phyloP scores from a whole-genome alignment of 2,329 filamentous ascomycete genomes.

The Phialocephala sp. region DNA sequence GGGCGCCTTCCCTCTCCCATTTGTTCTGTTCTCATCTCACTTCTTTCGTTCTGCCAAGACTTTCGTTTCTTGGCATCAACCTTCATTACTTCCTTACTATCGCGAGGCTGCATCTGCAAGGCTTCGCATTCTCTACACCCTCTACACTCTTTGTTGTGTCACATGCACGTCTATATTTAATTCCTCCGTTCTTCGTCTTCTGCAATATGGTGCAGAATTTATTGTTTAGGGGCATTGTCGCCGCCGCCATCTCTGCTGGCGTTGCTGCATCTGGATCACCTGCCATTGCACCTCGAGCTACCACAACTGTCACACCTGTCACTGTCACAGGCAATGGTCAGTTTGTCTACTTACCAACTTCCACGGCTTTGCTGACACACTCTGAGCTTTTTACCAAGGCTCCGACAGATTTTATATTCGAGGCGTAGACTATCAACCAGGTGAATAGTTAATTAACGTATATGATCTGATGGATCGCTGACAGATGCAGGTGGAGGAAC shows the following conservation, averaged over 20 bases:
- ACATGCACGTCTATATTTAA: neutral
- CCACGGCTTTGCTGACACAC: neutral
- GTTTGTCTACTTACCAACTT: neutral
- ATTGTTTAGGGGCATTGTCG: slow-evolving; percentile 3
- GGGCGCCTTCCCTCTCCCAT: neutral
- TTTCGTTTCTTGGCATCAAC: slow-evolving; percentile 21
- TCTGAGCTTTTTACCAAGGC: slow-evolving; percentile 32
- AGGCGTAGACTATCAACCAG: slow-evolving; percentile 65
- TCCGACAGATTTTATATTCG: slow-evolving; percentile 56
- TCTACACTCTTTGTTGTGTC: slow-evolving; percentile 12
- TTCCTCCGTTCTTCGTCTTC: neutral
- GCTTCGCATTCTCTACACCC: slow-evolving; percentile 14
- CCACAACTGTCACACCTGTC: slow-evolving; percentile 33
- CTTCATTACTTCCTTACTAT: slow-evolving; percentile 15
- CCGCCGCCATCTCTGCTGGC: slow-evolving; percentile 9
- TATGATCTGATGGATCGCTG: neutral
- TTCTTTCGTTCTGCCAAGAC: slow-evolving; percentile 18
- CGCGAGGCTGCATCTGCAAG: slow-evolving; percentile 15
- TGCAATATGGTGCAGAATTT: slow-evolving; percentile 22
- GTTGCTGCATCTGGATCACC: slow-evolving; percentile 30
- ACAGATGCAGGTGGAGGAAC: slow-evolving; percentile 28
- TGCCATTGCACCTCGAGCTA: slow-evolving; percentile 31
- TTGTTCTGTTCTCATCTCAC: neutral
- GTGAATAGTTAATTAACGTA: neutral
- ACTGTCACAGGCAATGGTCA: slow-evolving; percentile 40